Conservation (phyloP, 139 green algal species). For the Limnomonas spitsbergensis region DNA sequence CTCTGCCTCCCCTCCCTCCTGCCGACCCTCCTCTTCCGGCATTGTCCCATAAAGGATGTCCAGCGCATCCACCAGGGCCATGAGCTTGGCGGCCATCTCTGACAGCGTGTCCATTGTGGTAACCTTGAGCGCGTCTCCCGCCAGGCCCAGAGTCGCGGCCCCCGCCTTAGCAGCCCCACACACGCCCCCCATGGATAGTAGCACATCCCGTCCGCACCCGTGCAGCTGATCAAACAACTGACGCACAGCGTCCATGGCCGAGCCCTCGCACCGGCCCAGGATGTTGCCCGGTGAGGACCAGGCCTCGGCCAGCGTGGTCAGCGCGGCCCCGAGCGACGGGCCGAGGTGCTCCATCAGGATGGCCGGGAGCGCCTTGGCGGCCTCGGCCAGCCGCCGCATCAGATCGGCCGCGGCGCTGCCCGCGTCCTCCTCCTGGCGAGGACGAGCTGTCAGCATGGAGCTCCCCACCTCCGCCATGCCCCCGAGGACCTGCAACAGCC, state of each 20-base stretch:
- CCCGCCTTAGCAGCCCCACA: background rate
- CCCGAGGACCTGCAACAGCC: background rate
- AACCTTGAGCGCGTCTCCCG: too few species aligned
- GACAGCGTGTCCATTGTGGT: background rate
- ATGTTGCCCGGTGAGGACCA: too few species aligned
- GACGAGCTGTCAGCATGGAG: background rate
- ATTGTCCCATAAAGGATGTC: background rate
- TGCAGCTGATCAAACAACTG: background rate
- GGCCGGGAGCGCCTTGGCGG: too few species aligned
- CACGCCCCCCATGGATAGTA: background rate
- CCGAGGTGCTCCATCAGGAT: too few species aligned
- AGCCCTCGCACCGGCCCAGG: background rate
- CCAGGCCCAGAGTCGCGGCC: too few species aligned
- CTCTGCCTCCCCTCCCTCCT: background rate
- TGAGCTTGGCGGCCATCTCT: background rate
- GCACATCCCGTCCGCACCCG: background rate
- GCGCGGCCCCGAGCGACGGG: too few species aligned
- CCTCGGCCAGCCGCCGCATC: background rate
- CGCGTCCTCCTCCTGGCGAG: background rate
- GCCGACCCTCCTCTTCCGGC: background rate
- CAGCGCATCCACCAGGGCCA: background rate
- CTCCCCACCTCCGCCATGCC: background rate
- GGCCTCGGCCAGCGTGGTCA: too few species aligned
- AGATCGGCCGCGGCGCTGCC: background rate
- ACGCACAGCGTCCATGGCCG: background rate